These are phyloP conservation scores for Fusarium papillatum DNA, from an alignment of 2,329 filamentous ascomycete genomes.

Conservation along the genomic window DNA sequence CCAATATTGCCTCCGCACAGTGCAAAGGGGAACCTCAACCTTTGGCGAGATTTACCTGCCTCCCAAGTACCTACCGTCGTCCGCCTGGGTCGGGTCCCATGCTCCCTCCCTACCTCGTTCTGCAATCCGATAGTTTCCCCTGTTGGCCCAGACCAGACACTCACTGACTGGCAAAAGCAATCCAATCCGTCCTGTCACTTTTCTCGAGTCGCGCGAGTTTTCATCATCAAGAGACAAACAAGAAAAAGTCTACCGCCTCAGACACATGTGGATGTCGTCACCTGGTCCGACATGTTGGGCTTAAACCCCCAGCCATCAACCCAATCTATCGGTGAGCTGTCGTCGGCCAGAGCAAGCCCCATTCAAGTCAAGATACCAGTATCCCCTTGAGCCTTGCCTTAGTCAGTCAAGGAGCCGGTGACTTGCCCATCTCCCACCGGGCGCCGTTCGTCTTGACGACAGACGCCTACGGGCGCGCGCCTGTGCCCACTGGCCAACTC, in stretches of 20 bases:
- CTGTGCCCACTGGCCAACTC: slow-evolving; percentile 32
- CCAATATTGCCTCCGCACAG: slow-evolving; percentile 10
- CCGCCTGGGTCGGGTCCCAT: neutral
- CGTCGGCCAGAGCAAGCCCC: neutral
- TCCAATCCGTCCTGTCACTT: neutral
- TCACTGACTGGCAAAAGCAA: slow-evolving; percentile 19
- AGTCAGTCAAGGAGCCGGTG: slow-evolving; percentile 5
- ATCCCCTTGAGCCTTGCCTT: neutral
- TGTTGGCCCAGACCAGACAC: neutral
- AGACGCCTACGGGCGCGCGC: slow-evolving; percentile 19
- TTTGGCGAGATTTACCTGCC: slow-evolving; percentile 6
- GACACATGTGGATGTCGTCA: slow-evolving; percentile 18
- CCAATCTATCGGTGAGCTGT: slow-evolving; percentile 23
- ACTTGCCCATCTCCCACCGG: slow-evolving; percentile 3
- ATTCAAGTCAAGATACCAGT: neutral
- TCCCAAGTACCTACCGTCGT: slow-evolving; percentile 6
- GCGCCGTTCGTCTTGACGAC: slow-evolving; percentile 7
- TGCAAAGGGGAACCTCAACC: slow-evolving; percentile 4
- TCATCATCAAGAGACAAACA: slow-evolving; percentile 8
- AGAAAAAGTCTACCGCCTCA: slow-evolving; percentile 26
- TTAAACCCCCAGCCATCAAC: slow-evolving; percentile 27
- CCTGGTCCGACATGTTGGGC: slow-evolving; percentile 19
- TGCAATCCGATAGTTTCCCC: slow-evolving; percentile 20
- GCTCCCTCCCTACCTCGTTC: slow-evolving; percentile 15
- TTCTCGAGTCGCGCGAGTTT: slow-evolving; percentile 12